phyloP scores from a whole-genome alignment of 345 rosid genomes.

The Durio zibethinus region DNA sequence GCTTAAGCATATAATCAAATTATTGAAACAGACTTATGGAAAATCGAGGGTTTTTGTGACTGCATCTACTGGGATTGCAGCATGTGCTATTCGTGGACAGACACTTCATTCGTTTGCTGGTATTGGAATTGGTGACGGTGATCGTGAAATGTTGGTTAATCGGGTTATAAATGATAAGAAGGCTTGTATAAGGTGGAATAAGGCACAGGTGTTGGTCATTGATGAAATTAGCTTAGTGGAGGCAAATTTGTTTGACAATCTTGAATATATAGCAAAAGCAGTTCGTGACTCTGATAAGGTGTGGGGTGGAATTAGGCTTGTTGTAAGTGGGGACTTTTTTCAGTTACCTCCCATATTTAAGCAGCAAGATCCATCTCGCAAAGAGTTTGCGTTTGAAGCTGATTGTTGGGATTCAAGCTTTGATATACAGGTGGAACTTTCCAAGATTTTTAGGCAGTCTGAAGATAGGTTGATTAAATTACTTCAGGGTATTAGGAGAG shows the following conservation, averaged over 20 bases:
- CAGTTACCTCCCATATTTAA: constrained; percentile 27
- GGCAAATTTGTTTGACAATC: constrained; percentile 26
- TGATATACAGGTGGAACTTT: constrained; percentile 29
- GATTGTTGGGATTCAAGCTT: constrained; percentile 39
- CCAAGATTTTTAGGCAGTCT: constrained; percentile 33
- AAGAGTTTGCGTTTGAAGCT: constrained; percentile 38
- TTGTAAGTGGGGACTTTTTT: constrained; percentile 36
- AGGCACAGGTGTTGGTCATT: constrained; percentile 29
- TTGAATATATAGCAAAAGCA: constrained; percentile 29
- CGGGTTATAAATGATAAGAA: constrained; percentile 15
- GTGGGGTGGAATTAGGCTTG: constrained; percentile 43
- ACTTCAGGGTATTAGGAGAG: constrained; percentile 22
- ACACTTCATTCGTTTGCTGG: constrained; percentile 40
- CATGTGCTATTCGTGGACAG: constrained; percentile 34
- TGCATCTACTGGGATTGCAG: constrained; percentile 40
- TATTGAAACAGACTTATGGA: constrained; percentile 15
- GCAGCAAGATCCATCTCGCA: background rate
- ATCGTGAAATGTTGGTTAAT: constrained; percentile 11
- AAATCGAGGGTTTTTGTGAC: constrained; percentile 30
- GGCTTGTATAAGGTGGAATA: constrained; percentile 33
- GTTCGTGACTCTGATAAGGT: constrained; percentile 17
- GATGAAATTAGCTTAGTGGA: constrained; percentile 39
- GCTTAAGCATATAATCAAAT: constrained; percentile 14
- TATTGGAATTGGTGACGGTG: background rate
- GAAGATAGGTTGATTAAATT: constrained; percentile 27